phyloP scores from a whole-genome alignment of 1,139 yeast genomes.

The Suhomyces guaymorum region DNA sequence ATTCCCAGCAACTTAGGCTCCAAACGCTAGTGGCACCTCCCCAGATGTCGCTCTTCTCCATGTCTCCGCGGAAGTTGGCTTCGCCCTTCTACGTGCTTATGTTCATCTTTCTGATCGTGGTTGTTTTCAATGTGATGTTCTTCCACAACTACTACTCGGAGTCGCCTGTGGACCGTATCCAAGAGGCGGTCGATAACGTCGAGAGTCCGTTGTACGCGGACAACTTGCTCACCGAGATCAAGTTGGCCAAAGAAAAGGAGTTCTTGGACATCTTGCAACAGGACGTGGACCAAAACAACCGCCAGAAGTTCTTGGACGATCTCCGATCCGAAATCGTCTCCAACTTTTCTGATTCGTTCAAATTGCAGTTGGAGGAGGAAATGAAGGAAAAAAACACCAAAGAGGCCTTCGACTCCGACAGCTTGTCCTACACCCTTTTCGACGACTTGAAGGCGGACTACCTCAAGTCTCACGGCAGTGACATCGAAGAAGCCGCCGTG shows the following conservation, averaged over 20 bases:
- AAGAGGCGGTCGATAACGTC: constrained; percentile 11
- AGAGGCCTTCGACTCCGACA: constrained; percentile 21
- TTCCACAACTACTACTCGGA: constrained; percentile 8
- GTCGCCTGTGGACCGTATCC: constrained; percentile 3
- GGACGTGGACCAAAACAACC: constrained; percentile 17
- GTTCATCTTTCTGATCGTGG: constrained; percentile 12
- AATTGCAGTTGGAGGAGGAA: constrained; percentile 19
- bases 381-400: constrained; percentile 23
- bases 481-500: constrained; percentile 20
- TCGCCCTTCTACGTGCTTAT: constrained; percentile 16
- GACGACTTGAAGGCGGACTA: constrained; percentile 25
- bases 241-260: constrained; percentile 20
- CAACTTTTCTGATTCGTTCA: constrained; percentile 18
- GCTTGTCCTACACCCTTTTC: constrained; percentile 22
- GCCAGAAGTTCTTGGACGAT: constrained; percentile 17
- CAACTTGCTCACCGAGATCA: constrained; percentile 16
- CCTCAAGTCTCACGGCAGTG: constrained; percentile 18
- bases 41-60: constrained; percentile 4
- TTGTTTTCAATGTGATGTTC: constrained; percentile 14
- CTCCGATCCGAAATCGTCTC: constrained; percentile 14
- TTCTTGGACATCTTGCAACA: constrained; percentile 18
- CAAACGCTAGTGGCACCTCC: not conserved
- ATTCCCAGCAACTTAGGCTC: not conserved
- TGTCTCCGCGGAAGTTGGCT: constrained; percentile 14
- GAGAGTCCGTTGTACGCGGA: constrained; percentile 14